Base-by-base conservation (phyloP, 2,329 filamentous ascomycete species). In the Reticulascus tulasneorum region DNA sequence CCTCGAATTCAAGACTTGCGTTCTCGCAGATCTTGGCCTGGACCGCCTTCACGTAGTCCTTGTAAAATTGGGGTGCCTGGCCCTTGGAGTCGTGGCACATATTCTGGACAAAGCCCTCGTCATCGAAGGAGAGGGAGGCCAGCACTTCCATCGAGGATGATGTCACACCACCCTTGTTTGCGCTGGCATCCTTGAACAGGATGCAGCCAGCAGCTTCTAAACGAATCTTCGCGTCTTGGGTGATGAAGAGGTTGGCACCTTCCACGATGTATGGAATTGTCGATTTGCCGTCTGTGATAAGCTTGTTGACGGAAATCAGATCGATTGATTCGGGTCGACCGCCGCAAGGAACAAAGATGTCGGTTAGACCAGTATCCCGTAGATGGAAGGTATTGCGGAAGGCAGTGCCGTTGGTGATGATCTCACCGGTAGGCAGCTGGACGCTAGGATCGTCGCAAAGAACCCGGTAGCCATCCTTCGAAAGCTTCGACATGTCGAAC, bases 311-410 rank as follows among this genome's bases (percentile, higher is more conserved):
- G 7, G 84, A 87, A 37, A 86, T 84, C 40, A 97, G 78, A 59
- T 98, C 91, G 49, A 98, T 95, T 2, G 91, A 96, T 64, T 97
- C 93, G 3, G 93, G 93, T 17, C 93, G 86, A 38, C 93, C 93
- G 67, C 93, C 93, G 52, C 93, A 98, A 20, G 93, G 93, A 16
- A 98, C 93, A 56, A 98, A 97, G 35, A 82, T 75, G 56, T 98
- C 93, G 37, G 87, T 91, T 32, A 82, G 64, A 36, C 85, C 78
- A 13, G 75, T 81, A 41, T 82, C 77, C 30, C 91, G 86, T 31
- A 97, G 77, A 58, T 98, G 93, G 74, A 91, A 98, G 16, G 89
- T 94, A 69, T 98, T 98, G 45, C 93, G 88, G 85, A 98, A 98
- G 3, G 84, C 76, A 21, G 88, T 97, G 40, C 93, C 93, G 62